These are phyloP conservation scores for Chrysosphaeria jannelii DNA, from an alignment of 2,329 filamentous ascomycete species.

Conservation along the genomic window DNA sequence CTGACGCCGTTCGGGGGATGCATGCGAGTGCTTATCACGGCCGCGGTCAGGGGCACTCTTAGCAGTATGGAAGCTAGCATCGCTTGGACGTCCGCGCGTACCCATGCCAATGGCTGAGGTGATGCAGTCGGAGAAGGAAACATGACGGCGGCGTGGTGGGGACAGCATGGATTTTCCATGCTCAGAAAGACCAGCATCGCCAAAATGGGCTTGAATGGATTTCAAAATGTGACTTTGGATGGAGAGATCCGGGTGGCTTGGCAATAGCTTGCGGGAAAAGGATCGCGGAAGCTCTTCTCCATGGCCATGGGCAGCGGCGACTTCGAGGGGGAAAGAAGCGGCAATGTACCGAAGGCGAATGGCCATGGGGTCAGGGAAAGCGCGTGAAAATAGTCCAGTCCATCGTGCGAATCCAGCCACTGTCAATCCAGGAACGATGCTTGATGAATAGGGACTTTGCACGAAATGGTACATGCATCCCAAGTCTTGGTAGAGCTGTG, in stretches of 20 bases:
- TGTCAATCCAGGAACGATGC: constrained; percentile 32
- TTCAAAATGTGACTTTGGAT: constrained; percentile 28
- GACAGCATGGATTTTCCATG: too few relatives aligned
- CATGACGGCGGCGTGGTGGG: not conserved
- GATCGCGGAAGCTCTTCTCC: constrained; percentile 53
- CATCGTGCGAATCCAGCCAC: constrained; percentile 38
- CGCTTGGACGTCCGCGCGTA: not conserved
- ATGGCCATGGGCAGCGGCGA: constrained; percentile 23
- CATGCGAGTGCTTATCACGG: not conserved
- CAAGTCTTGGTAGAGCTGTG: constrained; percentile 21
- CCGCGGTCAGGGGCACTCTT: not conserved
- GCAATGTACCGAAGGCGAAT: constrained; percentile 38
- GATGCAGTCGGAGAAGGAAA: not conserved
- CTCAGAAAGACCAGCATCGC: constrained; percentile 3
- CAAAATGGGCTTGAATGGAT: constrained; percentile 19
- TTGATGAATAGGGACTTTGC: constrained; percentile 20
- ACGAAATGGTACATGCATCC: constrained; percentile 34
- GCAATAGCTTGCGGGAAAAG: constrained; percentile 43
- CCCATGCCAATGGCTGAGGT: not conserved
- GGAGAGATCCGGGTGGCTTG: constrained; percentile 22
- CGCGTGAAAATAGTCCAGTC: constrained; percentile 41
- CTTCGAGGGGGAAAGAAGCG: constrained; percentile 34
- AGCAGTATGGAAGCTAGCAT: not conserved
- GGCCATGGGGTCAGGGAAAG: constrained; percentile 48
- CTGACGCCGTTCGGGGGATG: not conserved